Evolutionary conservation across 805 yeast species (phyloP).

Genomic region (Candida mattraensis): DNA sequence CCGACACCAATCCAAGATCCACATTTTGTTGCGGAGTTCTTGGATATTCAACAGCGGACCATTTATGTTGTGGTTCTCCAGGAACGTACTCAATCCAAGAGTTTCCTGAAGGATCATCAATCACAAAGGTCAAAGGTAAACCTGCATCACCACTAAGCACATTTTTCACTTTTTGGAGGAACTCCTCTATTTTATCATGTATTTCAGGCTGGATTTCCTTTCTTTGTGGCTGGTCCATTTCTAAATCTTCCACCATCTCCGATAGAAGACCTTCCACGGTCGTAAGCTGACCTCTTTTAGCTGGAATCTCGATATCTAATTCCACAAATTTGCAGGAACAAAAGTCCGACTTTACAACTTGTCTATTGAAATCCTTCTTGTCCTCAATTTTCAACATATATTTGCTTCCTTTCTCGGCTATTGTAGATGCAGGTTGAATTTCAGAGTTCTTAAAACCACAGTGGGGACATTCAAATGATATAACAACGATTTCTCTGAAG

Average conservation of each 20-base stretch:
- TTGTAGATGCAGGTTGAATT: constrained; percentile 91
- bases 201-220: constrained; percentile 71
- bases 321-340: constrained; percentile 79
- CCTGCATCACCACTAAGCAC: constrained; percentile 66
- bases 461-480: constrained; percentile 96
- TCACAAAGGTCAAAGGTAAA: constrained; percentile 71
- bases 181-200: constrained; percentile 70
- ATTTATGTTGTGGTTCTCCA: constrained; percentile 83
- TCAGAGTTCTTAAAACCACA: constrained; percentile 91
- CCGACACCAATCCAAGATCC: constrained; percentile 75
- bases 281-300: constrained; percentile 90
- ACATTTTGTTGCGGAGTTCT: constrained; percentile 90
- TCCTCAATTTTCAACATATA: constrained; percentile 68
- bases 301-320: constrained; percentile 91
- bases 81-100: constrained; percentile 93
- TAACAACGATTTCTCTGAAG: constrained; percentile 84
- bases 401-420: constrained; percentile 84
- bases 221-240: constrained; percentile 79
- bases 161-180: constrained; percentile 59
- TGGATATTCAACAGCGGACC: constrained; percentile 80
- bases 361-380: constrained; percentile 78
- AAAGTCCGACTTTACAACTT: constrained; percentile 87
- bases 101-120: constrained; percentile 96
- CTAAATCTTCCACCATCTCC: constrained; percentile 82
- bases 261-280: constrained; percentile 85